phyloP scores from a whole-genome alignment of 2,329 filamentous ascomycete species.

The Stagonosporopsis chrysanthemi region DNA sequence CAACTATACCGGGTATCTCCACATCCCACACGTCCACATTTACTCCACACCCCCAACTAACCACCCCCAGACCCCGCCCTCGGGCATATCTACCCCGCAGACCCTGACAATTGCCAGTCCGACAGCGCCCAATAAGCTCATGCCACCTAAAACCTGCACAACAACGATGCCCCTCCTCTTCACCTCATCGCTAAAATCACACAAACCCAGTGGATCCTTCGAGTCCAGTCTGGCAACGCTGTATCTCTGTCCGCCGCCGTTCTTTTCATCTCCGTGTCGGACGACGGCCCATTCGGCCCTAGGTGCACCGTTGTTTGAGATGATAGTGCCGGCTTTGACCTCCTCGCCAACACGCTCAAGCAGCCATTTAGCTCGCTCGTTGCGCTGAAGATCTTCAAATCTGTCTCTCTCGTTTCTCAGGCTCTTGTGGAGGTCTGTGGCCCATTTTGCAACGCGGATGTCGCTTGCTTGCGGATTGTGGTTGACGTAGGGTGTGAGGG shows the following conservation, averaged over 20 bases:
- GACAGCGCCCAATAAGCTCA: slow-evolving; percentile 77
- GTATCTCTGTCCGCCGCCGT: slow-evolving; percentile 34
- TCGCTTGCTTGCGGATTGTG: slow-evolving; percentile 69
- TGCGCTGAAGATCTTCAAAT: slow-evolving; percentile 67
- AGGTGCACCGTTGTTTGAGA: slow-evolving; percentile 34
- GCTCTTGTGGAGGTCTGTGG: slow-evolving; percentile 78
- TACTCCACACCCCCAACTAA: slow-evolving; percentile 24
- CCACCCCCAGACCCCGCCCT: slow-evolving; percentile 40
- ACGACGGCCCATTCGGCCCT: slow-evolving; percentile 48
- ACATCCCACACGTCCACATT: neutral
- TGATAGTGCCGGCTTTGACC: slow-evolving; percentile 53
- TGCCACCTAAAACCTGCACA: slow-evolving; percentile 75
- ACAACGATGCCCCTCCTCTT: slow-evolving; percentile 70
- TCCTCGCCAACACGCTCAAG: slow-evolving; percentile 73
- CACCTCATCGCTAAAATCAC: slow-evolving; percentile 72
- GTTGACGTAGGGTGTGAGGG: slow-evolving; percentile 55
- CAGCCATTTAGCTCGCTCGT: slow-evolving; percentile 73
- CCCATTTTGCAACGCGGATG: slow-evolving; percentile 82
- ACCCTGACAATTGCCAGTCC: slow-evolving; percentile 58
- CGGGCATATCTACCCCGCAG: slow-evolving; percentile 42
- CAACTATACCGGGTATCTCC: slow-evolving; percentile 1
- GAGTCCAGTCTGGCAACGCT: slow-evolving; percentile 54
- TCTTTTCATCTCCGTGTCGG: slow-evolving; percentile 34
- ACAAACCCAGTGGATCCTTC: slow-evolving; percentile 80
- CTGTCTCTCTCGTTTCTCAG: slow-evolving; percentile 75